phyloP scores from a whole-genome alignment of 768 basidiomycete species.

The Russula sp. region DNA sequence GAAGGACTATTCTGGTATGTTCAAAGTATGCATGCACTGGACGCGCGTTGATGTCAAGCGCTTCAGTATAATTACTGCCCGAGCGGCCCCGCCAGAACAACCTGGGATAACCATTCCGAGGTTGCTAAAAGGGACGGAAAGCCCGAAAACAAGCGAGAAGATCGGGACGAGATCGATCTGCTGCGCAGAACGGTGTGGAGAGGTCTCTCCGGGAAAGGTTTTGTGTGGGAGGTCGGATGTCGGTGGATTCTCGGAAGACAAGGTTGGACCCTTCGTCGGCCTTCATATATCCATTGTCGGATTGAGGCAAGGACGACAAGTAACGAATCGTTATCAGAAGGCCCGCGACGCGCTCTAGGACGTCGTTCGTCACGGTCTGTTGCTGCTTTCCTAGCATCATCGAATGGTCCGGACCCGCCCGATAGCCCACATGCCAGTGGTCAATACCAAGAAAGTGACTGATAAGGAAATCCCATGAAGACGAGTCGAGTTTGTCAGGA shows the following conservation, averaged over 20 bases:
- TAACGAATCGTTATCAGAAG: too few species aligned
- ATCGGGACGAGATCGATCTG: constrained; percentile 94
- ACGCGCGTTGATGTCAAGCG: constrained; percentile 64
- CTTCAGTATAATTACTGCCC: constrained; percentile 48
- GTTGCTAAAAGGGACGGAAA: constrained; percentile 94
- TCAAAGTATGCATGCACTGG: constrained; percentile 78
- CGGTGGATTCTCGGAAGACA: constrained; percentile 39
- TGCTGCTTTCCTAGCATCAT: too few species aligned
- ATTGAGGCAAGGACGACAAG: too few species aligned
- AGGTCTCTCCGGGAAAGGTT: constrained; percentile 56
- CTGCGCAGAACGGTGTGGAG: constrained; percentile 64
- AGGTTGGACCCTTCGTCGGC: constrained; percentile 61
- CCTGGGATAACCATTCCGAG: constrained; percentile 87
- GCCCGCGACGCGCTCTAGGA: too few species aligned
- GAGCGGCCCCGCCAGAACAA: constrained; percentile 62
- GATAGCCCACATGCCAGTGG: too few species aligned
- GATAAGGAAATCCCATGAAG: too few species aligned
- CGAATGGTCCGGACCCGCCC: too few species aligned
- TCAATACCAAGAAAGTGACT: too few species aligned
- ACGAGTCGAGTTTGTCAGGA: too few species aligned
- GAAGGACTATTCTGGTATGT: constrained; percentile 69
- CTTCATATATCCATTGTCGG: too few species aligned
- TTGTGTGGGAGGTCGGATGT: constrained; percentile 52
- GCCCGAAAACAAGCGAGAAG: constrained; percentile 81
- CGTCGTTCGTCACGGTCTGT: too few species aligned